phyloP scores from a whole-genome alignment of 306 rosid species.

The Ziziphus jujuba region DNA sequence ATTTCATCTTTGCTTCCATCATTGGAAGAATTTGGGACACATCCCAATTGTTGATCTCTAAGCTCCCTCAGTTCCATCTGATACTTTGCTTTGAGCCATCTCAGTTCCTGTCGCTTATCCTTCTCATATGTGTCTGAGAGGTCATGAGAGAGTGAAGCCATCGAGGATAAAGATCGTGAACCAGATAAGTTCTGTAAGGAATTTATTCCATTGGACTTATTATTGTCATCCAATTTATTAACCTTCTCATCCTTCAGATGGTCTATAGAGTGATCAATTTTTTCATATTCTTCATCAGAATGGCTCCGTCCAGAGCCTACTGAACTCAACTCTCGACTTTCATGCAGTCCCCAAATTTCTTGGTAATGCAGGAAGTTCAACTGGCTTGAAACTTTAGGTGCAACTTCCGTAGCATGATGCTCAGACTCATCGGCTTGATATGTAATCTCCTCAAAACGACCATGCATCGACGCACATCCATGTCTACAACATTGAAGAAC shows the following conservation, averaged over 20 bases:
- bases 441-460: conserved; percentile 87
- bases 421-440: conserved; percentile 55
- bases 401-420: conserved; percentile 37
- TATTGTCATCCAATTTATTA: conserved; percentile 30
- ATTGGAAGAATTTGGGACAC: conserved; percentile 36
- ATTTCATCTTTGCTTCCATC: conserved; percentile 25
- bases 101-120: conserved; percentile 55
- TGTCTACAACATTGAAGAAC: conserved; percentile 50
- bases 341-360: conserved; percentile 60
- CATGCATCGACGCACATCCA: conserved; percentile 71
- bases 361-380: conserved; percentile 38
- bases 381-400: conserved; percentile 34
- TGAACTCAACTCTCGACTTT: conserved; percentile 64
- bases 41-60: conserved; percentile 44
- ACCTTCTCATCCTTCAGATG: conserved; percentile 31
- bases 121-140: conserved; percentile 35
- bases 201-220: conserved; percentile 18
- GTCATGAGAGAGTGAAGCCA: conserved; percentile 33
- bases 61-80: conserved; percentile 60
- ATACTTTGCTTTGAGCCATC: conserved; percentile 77
- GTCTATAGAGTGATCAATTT: conserved; percentile 28
- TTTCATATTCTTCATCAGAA: conserved; percentile 63
- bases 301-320: conserved; percentile 62
- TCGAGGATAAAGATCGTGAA: conserved; percentile 38
- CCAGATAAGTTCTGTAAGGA: conserved; percentile 39